These are phyloP conservation scores for Chrysanthemum lavandulifolium DNA, from an alignment of 129 eudicot genomes.

Conservation along the genomic window DNA sequence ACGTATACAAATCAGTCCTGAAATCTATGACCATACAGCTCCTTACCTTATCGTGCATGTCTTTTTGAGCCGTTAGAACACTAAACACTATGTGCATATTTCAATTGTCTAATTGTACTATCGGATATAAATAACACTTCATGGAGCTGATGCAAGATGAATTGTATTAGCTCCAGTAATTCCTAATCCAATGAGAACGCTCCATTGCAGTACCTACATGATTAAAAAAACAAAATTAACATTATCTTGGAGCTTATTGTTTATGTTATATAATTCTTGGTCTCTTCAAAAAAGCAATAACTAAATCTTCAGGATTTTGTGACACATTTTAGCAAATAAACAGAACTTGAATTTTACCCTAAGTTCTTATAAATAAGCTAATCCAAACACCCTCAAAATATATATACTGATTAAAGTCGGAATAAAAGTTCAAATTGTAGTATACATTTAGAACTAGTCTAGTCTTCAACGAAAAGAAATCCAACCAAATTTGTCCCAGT, in stretches of 20 bases:
- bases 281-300: no score
- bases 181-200: constrained; percentile 58
- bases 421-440: not conserved
- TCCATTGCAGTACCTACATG: constrained; percentile 66
- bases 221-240: constrained; percentile 1
- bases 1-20: not conserved
- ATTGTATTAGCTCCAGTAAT: constrained; percentile 1
- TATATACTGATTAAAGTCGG: not conserved
- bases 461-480: not conserved
- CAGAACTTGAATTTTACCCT: no score
- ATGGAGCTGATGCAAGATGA: constrained; percentile 10
- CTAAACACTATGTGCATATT: constrained; percentile 9
- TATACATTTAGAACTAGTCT: not conserved
- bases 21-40: constrained; percentile 5
- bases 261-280: no score
- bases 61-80: constrained; percentile 10
- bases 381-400: not conserved
- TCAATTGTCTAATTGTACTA: not conserved
- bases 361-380: not conserved
- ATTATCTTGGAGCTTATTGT: not conserved
- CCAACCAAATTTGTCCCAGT: no score
- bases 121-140: not conserved
- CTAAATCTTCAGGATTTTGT: no score
- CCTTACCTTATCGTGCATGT: not conserved
- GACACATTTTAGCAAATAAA: no score